These are phyloP conservation scores for Penicillium longicatenatum DNA, from an alignment of 495 filamentous ascomycete genomes.

Conservation along the genomic window DNA sequence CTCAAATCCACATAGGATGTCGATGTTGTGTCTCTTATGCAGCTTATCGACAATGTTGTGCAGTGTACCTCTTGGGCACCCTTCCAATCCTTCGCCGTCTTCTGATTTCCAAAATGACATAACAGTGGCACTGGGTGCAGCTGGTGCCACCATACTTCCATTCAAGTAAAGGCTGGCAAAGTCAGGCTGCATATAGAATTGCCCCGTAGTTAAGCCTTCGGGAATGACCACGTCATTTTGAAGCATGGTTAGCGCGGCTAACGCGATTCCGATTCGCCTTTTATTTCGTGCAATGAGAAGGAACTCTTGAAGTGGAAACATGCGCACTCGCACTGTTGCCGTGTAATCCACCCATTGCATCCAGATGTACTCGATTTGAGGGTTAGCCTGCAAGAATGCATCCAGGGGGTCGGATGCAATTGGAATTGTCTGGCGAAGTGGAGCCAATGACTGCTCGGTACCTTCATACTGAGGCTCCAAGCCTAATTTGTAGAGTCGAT, in stretches of 20 bases:
- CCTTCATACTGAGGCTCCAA: constrained; percentile 17
- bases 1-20: constrained; percentile 76
- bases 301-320: constrained; percentile 70
- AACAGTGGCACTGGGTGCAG: constrained; percentile 51
- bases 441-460: not conserved
- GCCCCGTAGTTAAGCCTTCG: constrained; percentile 50
- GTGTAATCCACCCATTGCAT: constrained; percentile 84
- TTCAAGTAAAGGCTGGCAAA: constrained; percentile 56
- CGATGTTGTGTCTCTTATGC: constrained; percentile 40
- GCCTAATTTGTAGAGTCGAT: constrained; percentile 60
- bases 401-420: constrained; percentile 17
- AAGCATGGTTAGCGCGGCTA: constrained; percentile 58
- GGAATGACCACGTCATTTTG: constrained; percentile 44
- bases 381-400: constrained; percentile 27
- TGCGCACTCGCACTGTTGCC: constrained; percentile 62
- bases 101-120: constrained; percentile 59
- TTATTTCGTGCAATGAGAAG: constrained; percentile 54
- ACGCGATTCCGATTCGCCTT: constrained; percentile 56
- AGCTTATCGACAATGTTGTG: constrained; percentile 49
- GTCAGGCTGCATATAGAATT: constrained; percentile 63
- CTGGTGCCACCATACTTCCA: constrained; percentile 40
- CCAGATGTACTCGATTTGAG: constrained; percentile 58
- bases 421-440: not conserved
- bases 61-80: constrained; percentile 63
- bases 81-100: constrained; percentile 28